Base-by-base conservation (phyloP, 441 rosid genomes). In the Erodium moschatum region DNA sequence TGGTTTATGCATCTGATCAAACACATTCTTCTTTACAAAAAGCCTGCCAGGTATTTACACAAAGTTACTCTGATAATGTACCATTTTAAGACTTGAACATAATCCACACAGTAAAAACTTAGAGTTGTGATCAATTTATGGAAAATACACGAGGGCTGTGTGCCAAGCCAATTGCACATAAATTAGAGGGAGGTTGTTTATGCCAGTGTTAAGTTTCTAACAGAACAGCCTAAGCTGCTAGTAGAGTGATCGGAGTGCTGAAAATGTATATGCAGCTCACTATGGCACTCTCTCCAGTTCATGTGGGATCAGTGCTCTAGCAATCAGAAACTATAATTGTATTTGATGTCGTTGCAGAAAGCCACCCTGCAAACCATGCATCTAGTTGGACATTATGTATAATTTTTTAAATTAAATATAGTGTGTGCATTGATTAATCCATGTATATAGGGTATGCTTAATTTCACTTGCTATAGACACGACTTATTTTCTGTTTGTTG, bases 1-100 rank as follows among this genome's bases (percentile, higher is more conserved):
- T 87, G 64, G 89, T 80, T 54, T 92, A 92, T 70, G 84, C 80
- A 40, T 87, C 97, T n/a, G 92, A 92, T 80, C 98, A 92, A 77
- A 86, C 97, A 66, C 97, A 92, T 78, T 83, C 93, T 61, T 78
- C 93, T 71, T 65, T 90, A 61, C 93, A 81, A 69, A 90, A 92
- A 73, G 97, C 98, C 67, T 89, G 95, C 78, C 88, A 86, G 93
- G 96, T 91, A 75, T 33, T 71, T 71, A 58, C 56, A 40, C 65
- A 6, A 70, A 56, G 46, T 40, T 67, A 56, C 20, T 40, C 3
- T 40, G 46, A 5, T 10, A 2, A 4, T 40, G 46, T 40, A 33
- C 2, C 10, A 40, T 40, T 40, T 2, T 40, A 8, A 40, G 11
- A 40, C 46, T 40, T 10, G 46, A 12, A 40, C 11, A 40, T 40